Evolutionary conservation across 83 land plant genomes (phyloP).

Genomic region (Isoetes engelmannii): DNA sequence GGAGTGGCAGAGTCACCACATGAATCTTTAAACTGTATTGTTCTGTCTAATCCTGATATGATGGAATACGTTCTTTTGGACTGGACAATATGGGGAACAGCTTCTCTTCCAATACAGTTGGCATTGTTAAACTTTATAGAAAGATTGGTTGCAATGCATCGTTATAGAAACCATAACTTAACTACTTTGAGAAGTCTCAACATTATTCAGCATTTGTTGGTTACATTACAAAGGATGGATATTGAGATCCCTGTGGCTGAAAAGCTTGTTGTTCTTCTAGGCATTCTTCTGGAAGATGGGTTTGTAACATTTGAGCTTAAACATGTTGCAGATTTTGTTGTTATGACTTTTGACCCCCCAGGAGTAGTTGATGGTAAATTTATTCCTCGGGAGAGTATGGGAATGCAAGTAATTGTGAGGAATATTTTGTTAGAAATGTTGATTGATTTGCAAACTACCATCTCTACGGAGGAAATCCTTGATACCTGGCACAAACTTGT

Average conservation of each 20-base stretch:
- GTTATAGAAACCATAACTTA: slow-evolving; percentile 87
- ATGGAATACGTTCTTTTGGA: slow-evolving; percentile 95
- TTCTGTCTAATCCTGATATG: slow-evolving; percentile 91
- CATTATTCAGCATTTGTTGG: slow-evolving; percentile 88
- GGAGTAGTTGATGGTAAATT: slow-evolving; percentile 31
- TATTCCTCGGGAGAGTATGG: slow-evolving; percentile 64
- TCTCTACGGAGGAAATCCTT: slow-evolving; percentile 59
- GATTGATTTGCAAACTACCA: slow-evolving; percentile 89
- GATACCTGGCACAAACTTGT: slow-evolving; percentile 97
- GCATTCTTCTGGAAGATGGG: slow-evolving; percentile 88
- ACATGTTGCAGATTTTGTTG: slow-evolving; percentile 84
- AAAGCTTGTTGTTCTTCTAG: slow-evolving; percentile 79
- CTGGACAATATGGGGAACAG: slow-evolving; percentile 94
- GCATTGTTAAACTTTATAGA: slow-evolving; percentile 79
- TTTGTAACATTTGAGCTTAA: slow-evolving; percentile 79
- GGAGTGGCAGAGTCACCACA: slow-evolving; percentile 35
- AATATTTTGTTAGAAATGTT: slow-evolving; percentile 97
- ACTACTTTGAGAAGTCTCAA: slow-evolving; percentile 74
- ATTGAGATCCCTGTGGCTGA: slow-evolving; percentile 89
- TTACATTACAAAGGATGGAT: slow-evolving; percentile 92
- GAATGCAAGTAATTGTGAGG: slow-evolving; percentile 93
- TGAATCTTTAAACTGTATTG: slow-evolving; percentile 75
- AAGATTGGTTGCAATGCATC: slow-evolving; percentile 82
- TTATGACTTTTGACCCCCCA: slow-evolving; percentile 98
- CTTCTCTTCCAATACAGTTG: slow-evolving; percentile 77